Evolutionary conservation across 306 rosid genomes (phyloP).

Genomic region (Ziziphus jujuba): DNA sequence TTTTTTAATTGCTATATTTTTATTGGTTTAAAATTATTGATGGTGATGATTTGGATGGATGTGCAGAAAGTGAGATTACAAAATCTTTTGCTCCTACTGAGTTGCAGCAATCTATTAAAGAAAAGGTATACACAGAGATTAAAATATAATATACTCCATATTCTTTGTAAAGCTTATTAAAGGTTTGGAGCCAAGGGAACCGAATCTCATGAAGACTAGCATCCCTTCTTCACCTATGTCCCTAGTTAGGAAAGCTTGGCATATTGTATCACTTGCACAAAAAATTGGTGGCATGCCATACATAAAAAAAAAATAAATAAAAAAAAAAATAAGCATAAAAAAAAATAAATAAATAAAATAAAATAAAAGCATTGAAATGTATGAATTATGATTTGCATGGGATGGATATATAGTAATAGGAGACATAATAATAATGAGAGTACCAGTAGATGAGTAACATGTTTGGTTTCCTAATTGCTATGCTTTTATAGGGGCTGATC

Average conservation of each 20-base stretch:
- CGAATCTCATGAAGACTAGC: no score
- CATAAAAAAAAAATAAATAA: no score
- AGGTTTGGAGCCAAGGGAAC: neutral
- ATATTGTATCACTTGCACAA: no score
- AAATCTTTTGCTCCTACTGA: slow-evolving; percentile 28
- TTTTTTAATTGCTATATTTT: neutral
- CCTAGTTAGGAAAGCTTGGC: no score
- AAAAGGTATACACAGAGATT: slow-evolving; percentile 35
- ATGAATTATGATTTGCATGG: neutral
- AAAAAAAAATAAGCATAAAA: no score
- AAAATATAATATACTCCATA: neutral
- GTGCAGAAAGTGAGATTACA: slow-evolving; percentile 35
- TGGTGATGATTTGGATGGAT: slow-evolving; percentile 2
- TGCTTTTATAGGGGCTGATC: slow-evolving; percentile 20
- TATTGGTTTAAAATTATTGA: neutral
- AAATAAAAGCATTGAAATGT: no score
- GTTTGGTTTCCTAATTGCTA: neutral
- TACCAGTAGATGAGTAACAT: neutral
- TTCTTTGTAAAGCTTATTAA: neutral
- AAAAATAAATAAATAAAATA: no score
- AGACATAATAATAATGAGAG: neutral
- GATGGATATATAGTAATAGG: no score
- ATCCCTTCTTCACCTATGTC: no score
- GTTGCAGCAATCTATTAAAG: slow-evolving; percentile 16
- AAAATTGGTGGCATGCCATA: no score